Conservation (phyloP, 345 rosid genomes). For the Iberis pinnata region DNA sequence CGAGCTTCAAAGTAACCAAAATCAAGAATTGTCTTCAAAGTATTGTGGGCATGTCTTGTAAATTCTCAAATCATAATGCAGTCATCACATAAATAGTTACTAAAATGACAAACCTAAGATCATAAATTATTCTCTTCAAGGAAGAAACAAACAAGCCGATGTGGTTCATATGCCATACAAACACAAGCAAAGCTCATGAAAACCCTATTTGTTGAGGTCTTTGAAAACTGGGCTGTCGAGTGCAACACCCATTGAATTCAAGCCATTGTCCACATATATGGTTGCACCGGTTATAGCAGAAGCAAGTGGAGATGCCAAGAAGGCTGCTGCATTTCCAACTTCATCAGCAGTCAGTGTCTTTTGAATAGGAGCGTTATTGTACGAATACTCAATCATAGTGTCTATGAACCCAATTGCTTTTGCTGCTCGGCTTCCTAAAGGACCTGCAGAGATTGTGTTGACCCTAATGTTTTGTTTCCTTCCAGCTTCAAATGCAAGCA, state of each 20-base stretch:
- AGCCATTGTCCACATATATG: conserved; percentile 88
- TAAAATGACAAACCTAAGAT: conserved; percentile 1
- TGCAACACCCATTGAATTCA: conserved; percentile 90
- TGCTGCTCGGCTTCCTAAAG: conserved; percentile 79
- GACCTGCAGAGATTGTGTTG: conserved; percentile 93
- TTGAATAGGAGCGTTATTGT: conserved; percentile 75
- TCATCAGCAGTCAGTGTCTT: conserved; percentile 89
- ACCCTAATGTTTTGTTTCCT: conserved; percentile 73
- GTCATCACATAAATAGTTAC: no score
- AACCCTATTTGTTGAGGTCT: conserved; percentile 67
- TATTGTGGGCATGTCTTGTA: no score
- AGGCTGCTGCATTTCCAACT: conserved; percentile 89
- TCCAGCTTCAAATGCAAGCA: conserved; percentile 90
- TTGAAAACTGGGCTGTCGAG: conserved; percentile 77
- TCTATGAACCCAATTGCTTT: conserved; percentile 84
- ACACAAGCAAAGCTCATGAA: conserved; percentile 8
- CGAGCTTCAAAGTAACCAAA: no score
- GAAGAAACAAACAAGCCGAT: conserved; percentile 5
- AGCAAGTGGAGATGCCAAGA: conserved; percentile 77
- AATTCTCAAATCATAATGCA: no score
- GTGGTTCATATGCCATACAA: not conserved
- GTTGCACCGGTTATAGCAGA: conserved; percentile 89
- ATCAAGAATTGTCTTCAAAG: no score
- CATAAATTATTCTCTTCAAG: conserved; percentile 7
- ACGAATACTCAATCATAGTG: conserved; percentile 77